Evolutionary conservation across 805 yeast genomes (phyloP).

Genomic region (Nakazawaea laoshanensis): DNA sequence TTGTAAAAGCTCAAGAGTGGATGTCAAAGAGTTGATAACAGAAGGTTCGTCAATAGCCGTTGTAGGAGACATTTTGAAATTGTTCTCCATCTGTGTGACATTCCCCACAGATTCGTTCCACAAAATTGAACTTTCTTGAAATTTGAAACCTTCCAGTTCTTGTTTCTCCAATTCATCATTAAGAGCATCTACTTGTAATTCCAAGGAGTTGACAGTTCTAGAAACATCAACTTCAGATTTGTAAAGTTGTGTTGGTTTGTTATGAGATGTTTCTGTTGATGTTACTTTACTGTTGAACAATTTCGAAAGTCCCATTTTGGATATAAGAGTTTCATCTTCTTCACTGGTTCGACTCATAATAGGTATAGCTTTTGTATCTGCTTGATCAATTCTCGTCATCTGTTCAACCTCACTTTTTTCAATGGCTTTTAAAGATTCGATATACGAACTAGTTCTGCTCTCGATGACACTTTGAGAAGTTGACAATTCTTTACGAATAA

Average conservation of each 20-base stretch:
- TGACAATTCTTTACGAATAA: slow-evolving; percentile 29
- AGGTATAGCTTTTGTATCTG: too few species aligned
- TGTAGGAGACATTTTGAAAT: slow-evolving; percentile 11
- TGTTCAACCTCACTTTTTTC: slow-evolving; percentile 9
- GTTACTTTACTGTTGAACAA: background rate
- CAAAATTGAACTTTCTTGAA: slow-evolving; percentile 16
- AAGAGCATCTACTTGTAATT: slow-evolving; percentile 18
- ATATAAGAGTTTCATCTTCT: slow-evolving; percentile 1
- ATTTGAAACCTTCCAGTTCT: slow-evolving; percentile 13
- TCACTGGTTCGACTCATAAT: too few species aligned
- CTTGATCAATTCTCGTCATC: too few species aligned
- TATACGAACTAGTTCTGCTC: slow-evolving; percentile 35
- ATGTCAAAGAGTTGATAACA: slow-evolving; percentile 10
- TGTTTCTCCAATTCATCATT: slow-evolving; percentile 16
- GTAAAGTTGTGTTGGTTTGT: background rate
- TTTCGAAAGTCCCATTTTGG: slow-evolving; percentile 1
- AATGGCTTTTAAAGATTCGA: slow-evolving; percentile 22
- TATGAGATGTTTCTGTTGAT: background rate
- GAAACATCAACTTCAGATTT: slow-evolving; percentile 12
- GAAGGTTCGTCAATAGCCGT: slow-evolving; percentile 12
- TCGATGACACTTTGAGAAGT: slow-evolving; percentile 43
- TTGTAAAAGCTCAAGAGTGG: slow-evolving; percentile 11
- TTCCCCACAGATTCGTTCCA: slow-evolving; percentile 19
- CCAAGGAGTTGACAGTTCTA: slow-evolving; percentile 15
- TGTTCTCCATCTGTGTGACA: slow-evolving; percentile 15